phyloP scores from a whole-genome alignment of 495 filamentous ascomycete genomes.

The Pseudomonodictys pantanalensis region DNA sequence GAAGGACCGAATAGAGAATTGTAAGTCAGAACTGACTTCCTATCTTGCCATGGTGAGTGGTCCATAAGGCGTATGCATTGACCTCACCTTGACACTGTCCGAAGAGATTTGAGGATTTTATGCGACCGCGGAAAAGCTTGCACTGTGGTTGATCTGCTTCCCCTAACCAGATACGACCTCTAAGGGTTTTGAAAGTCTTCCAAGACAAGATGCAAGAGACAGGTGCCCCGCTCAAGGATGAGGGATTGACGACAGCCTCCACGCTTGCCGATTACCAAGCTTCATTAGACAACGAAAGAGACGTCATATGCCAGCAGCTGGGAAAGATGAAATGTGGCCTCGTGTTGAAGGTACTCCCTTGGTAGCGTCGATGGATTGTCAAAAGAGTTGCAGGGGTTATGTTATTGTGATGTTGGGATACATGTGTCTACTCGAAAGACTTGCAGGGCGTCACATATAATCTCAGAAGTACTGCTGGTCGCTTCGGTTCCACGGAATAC shows the following conservation, averaged over 20 bases:
- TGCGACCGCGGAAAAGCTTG: background rate
- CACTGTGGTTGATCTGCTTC: background rate
- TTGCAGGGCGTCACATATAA: no score
- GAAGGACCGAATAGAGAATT: background rate
- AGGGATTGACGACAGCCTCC: background rate
- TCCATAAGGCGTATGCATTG: background rate
- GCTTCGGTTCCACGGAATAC: no score
- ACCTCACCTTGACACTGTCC: background rate
- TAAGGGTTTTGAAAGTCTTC: background rate
- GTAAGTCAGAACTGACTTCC: background rate
- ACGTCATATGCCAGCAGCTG: background rate
- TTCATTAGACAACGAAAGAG: background rate
- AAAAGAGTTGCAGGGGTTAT: background rate
- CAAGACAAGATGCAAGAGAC: background rate
- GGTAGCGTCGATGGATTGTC: background rate
- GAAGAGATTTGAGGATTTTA: background rate
- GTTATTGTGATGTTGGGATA: no score
- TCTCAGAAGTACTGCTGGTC: no score
- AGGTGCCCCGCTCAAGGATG: background rate
- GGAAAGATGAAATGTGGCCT: background rate
- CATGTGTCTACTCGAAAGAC: no score
- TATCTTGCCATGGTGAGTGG: background rate
- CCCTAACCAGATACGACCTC: background rate
- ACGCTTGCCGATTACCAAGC: background rate
- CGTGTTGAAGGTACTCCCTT: background rate